Evolutionary conservation across 805 yeast species (phyloP).

Genomic region (Yarrowia keelungensis): DNA sequence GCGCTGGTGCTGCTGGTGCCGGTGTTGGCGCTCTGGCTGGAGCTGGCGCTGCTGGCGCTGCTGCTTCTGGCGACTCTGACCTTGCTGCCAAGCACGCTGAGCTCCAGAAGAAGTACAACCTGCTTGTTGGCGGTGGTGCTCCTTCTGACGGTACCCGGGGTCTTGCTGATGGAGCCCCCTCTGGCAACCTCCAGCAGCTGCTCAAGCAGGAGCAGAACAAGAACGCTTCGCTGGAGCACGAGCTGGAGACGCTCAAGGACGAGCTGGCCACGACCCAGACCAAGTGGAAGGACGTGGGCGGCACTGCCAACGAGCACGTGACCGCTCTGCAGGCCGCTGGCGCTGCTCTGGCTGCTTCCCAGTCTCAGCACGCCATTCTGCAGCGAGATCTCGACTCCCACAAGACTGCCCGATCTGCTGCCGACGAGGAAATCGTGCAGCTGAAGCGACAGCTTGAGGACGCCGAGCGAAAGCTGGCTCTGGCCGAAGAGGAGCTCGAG

Average conservation of each 20-base stretch:
- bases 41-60: constrained; percentile 30
- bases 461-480: constrained; percentile 37
- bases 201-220: constrained; percentile 40
- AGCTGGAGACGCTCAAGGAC: constrained; percentile 43
- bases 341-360: constrained; percentile 45
- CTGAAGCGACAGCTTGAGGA: constrained; percentile 41
- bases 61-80: constrained; percentile 19
- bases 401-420: constrained; percentile 40
- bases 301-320: constrained; percentile 43
- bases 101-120: constrained; percentile 42
- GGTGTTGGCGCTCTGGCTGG: constrained; percentile 35
- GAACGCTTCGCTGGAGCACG: constrained; percentile 44
- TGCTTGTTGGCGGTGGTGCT: constrained; percentile 31
- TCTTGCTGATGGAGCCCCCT: constrained; percentile 9
- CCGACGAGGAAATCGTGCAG: constrained; percentile 42
- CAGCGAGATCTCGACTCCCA: constrained; percentile 42
- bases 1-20: constrained; percentile 35
- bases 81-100: constrained; percentile 29
- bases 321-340: constrained; percentile 45
- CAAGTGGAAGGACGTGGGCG: constrained; percentile 41
- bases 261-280: constrained; percentile 42
- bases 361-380: constrained; percentile 41
- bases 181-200: constrained; percentile 4
- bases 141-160: background rate
- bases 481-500: constrained; percentile 42